These are phyloP conservation scores for Hyphopichia khmerensis DNA, from an alignment of 1,139 yeast genomes.

Conservation along the genomic window DNA sequence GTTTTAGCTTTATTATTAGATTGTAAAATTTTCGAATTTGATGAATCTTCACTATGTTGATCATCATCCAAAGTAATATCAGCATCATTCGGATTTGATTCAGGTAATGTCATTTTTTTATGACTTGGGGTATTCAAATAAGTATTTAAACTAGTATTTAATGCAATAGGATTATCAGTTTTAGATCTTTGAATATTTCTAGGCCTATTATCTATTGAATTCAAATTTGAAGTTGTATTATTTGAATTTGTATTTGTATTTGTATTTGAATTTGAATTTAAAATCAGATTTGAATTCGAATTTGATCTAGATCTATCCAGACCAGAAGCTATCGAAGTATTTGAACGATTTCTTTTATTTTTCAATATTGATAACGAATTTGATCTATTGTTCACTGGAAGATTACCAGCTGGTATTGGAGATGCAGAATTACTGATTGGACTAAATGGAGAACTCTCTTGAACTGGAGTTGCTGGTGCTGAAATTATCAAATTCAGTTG, in stretches of 20 bases:
- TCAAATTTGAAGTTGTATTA: background rate
- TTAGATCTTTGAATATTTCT: background rate
- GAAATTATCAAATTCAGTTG: background rate
- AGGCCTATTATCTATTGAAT: too few relatives aligned
- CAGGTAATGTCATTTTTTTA: background rate
- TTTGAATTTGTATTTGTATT: background rate
- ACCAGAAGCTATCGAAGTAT: slow-evolving; percentile 2
- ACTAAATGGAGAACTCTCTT: background rate
- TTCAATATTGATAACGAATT: background rate
- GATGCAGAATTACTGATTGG: background rate
- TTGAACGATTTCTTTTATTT: slow-evolving; percentile 1
- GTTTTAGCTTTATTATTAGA: background rate
- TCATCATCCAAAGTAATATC: background rate
- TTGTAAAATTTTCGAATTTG: too few relatives aligned
- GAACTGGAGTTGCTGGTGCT: background rate
- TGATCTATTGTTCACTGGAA: background rate
- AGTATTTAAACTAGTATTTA: background rate
- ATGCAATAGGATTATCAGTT: background rate
- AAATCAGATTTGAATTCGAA: background rate
- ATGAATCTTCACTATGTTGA: background rate
- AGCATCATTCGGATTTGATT: background rate
- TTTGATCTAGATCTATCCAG: background rate
- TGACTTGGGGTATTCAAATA: background rate
- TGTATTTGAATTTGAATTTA: too few relatives aligned
- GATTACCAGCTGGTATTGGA: background rate